Base-by-base conservation (phyloP, 495 filamentous ascomycete species). In the Aspergillus sclerotioniger region DNA sequence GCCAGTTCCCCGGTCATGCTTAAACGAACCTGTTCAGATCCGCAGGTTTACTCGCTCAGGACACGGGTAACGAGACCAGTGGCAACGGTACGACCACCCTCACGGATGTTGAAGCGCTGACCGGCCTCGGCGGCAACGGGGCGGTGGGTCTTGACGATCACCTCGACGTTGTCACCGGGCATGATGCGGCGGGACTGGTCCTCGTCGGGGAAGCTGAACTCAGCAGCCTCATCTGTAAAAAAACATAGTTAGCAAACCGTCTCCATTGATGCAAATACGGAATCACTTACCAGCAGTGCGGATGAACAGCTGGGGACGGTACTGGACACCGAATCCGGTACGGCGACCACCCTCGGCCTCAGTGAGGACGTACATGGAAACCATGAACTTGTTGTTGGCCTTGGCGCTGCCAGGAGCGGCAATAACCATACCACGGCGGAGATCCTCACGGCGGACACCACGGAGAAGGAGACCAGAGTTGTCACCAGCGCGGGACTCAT, bases 91-190 rank as follows among this genome's bases (percentile, higher is more conserved):
- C 90, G 84, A 61, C 93, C 91, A 77, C 91, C 94, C 78, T 98
- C 94, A 71, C 94, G 89, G 69, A 98, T 83, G 82, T 96, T 98
- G 81, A 98, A 91, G 53, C 94, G 87, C 81, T 94, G 89, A 61
- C 93, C 92, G 51, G 81, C 73, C 76, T 98, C 95, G 52, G 96
- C 68, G 54, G 92, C 94, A 62, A 95, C 76, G 48, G 95, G 91
- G 67, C 85, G 76, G 77, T 88, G 80, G 60, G 95, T 86, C 60
- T 84, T 79, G 76, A 89, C 88, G 59, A 90, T 74, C 90, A 98
- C 94, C 84, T 98, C 95, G 62, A 94, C 87, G 79, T 98, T 98
- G 84, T 98, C 94, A 69, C 94, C 94, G 53, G 94, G 94, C 90
- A 94, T 92, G 71, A 96, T 87, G 78, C 92, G 86, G 76, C 85